These are phyloP conservation scores for Aegilops bicornis DNA, from an alignment of 176 grass and related monocot species.

Conservation along the genomic window DNA sequence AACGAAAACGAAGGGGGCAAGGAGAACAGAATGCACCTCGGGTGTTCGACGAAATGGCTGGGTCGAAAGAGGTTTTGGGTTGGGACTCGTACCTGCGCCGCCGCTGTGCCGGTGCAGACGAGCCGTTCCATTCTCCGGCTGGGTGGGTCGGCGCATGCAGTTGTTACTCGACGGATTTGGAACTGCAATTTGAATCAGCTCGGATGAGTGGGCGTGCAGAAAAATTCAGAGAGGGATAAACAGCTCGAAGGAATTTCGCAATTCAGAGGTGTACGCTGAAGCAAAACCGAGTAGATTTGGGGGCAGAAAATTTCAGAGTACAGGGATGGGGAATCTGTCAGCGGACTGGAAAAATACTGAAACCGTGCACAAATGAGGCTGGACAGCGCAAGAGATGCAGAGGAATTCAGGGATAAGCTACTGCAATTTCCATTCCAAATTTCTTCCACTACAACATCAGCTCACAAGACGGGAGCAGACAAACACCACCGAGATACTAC, in stretches of 20 bases:
- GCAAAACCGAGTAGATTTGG: no score
- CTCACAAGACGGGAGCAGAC: background rate
- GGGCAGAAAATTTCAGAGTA: no score
- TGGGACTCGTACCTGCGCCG: background rate
- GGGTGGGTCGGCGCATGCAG: background rate
- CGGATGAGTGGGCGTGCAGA: no score
- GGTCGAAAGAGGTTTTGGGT: background rate
- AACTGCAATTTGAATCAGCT: background rate
- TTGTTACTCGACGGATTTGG: background rate
- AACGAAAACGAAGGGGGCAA: no score
- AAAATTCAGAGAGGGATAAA: no score
- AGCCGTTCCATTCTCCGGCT: background rate
- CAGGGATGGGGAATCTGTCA: no score
- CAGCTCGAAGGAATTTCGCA: background rate
- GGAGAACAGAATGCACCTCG: background rate
- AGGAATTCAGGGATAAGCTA: background rate
- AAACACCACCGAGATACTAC: background rate
- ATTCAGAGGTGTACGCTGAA: no score
- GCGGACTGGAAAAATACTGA: no score
- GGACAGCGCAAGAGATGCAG: no score
- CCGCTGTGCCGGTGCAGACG: background rate
- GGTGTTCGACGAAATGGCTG: slow-evolving; percentile 18
- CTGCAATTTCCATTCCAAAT: background rate
- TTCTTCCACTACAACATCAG: background rate
- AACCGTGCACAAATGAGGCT: no score